Percentiles rank a stretch among this genome's conserved stretches.
These are phyloP conservation scores for Spizellomyces sp. DNA, from an alignment of 192 early-diverging fungal genomes.

Conservation along the genomic window DNA sequence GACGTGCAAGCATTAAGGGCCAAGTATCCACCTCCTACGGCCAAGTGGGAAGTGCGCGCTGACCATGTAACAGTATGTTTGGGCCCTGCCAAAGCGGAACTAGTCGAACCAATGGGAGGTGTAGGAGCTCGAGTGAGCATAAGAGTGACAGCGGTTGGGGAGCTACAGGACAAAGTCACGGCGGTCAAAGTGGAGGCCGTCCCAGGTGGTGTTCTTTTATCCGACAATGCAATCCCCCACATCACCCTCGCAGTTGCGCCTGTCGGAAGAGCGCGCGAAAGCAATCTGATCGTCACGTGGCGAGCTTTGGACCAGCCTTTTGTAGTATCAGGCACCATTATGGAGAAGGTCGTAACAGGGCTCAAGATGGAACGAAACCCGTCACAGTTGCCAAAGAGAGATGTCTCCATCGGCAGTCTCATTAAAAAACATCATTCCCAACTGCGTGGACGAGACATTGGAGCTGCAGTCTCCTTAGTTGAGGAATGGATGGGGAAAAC, in stretches of 20 bases:
- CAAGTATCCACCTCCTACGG: constrained; percentile 20
- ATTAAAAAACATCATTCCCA: constrained; percentile 47
- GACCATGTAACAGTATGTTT: constrained; percentile 45
- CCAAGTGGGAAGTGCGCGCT: constrained; percentile 24
- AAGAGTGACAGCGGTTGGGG: constrained; percentile 28
- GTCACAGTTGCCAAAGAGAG: constrained; percentile 16
- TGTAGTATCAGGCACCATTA: constrained; percentile 28
- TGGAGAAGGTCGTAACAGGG: constrained; percentile 37
- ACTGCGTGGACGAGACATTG: constrained; percentile 43
- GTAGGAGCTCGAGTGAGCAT: constrained; percentile 28
- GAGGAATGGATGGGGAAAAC: constrained; percentile 55
- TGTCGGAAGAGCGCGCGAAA: constrained; percentile 20
- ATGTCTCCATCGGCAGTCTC: constrained; percentile 45
- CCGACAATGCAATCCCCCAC: constrained; percentile 43
- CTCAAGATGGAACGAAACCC: constrained; percentile 18
- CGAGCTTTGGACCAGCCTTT: constrained; percentile 19
- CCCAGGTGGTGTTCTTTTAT: constrained; percentile 8
- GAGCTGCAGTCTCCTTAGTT: constrained; percentile 31
- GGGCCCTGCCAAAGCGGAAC: constrained; percentile 28
- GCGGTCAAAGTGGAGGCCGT: constrained; percentile 41
- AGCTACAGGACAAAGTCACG: constrained; percentile 22
- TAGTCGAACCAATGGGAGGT: constrained; percentile 38
- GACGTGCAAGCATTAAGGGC: constrained; percentile 11
- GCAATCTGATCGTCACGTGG: constrained; percentile 46
- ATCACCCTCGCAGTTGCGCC: constrained; percentile 39